phyloP scores from a whole-genome alignment of 2,329 filamentous ascomycete genomes.

The Monosporascus sp. region DNA sequence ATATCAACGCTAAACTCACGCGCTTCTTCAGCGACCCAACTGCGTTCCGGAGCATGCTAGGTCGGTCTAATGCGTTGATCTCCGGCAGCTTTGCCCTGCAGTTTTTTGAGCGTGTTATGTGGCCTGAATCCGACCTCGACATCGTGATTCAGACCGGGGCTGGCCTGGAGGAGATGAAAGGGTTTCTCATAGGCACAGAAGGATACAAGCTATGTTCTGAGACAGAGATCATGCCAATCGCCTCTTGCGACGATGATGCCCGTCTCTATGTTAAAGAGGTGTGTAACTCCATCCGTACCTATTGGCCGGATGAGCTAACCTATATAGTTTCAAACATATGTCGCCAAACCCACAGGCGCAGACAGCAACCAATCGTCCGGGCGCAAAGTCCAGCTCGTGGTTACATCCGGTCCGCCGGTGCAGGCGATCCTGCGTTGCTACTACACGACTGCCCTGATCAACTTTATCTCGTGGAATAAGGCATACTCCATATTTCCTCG shows the following conservation, averaged over 20 bases:
- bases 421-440: constrained; percentile 1
- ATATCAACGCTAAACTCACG: constrained; percentile 4
- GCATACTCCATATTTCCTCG: constrained; percentile 7
- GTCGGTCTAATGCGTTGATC: constrained; percentile 6
- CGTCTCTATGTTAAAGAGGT: neutral
- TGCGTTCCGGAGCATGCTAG: constrained; percentile 2
- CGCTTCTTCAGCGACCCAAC: constrained; percentile 5
- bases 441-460: constrained; percentile 5
- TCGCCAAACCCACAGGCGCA: neutral
- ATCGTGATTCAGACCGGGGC: constrained; percentile 4
- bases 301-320: neutral
- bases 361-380: too few species aligned
- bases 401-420: neutral
- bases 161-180: neutral
- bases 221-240: too few species aligned
- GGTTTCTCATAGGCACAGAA: constrained; percentile 2
- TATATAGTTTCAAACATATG: neutral
- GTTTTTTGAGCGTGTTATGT: constrained; percentile 5
- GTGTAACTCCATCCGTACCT: neutral
- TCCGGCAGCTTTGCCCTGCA: constrained; percentile 8
- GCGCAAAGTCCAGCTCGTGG: constrained; percentile 4
- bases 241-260: neutral
- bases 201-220: constrained; percentile 1
- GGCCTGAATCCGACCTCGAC: constrained; percentile 6
- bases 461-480: constrained; percentile 10